phyloP scores from a whole-genome alignment of 1,139 yeast species.

The Diutina sp. region DNA sequence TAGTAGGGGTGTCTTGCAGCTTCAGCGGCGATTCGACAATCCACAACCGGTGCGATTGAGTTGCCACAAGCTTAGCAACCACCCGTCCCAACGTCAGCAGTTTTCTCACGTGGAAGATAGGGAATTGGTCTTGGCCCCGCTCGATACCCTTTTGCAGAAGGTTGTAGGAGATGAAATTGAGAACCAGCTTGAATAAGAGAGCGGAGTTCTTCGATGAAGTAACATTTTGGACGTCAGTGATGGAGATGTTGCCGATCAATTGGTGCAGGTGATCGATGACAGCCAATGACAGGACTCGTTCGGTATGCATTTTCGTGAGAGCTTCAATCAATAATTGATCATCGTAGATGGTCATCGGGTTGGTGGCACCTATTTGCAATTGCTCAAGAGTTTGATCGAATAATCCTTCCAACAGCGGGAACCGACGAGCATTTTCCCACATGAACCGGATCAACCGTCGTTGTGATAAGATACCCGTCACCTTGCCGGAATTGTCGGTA shows the following conservation, averaged over 20 bases:
- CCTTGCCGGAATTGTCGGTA: constrained; percentile 34
- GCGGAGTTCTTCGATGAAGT: constrained; percentile 79
- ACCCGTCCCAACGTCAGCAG: constrained; percentile 76
- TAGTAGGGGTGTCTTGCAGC: constrained; percentile 15
- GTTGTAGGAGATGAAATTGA: constrained; percentile 79
- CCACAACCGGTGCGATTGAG: constrained; percentile 90
- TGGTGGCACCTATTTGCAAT: constrained; percentile 54
- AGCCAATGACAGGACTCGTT: constrained; percentile 81
- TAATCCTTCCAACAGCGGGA: constrained; percentile 65
- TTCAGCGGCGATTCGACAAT: constrained; percentile 47
- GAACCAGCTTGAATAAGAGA: constrained; percentile 66
- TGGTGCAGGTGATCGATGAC: constrained; percentile 75
- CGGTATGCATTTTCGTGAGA: constrained; percentile 68
- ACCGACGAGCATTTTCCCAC: constrained; percentile 87
- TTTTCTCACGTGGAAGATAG: constrained; percentile 84
- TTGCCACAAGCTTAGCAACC: constrained; percentile 89
- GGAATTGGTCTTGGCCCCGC: constrained; percentile 92
- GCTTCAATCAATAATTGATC: constrained; percentile 85
- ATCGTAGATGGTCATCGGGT: constrained; percentile 70
- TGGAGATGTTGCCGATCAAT: constrained; percentile 82
- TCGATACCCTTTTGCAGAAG: constrained; percentile 81
- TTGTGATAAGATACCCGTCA: constrained; percentile 78
- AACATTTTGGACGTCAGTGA: constrained; percentile 83
- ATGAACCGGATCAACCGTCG: constrained; percentile 69
- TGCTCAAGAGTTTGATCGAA: constrained; percentile 56